Evolutionary conservation across 1,139 yeast species (phyloP).

Genomic region (Nakaseomyces bracarensis): DNA sequence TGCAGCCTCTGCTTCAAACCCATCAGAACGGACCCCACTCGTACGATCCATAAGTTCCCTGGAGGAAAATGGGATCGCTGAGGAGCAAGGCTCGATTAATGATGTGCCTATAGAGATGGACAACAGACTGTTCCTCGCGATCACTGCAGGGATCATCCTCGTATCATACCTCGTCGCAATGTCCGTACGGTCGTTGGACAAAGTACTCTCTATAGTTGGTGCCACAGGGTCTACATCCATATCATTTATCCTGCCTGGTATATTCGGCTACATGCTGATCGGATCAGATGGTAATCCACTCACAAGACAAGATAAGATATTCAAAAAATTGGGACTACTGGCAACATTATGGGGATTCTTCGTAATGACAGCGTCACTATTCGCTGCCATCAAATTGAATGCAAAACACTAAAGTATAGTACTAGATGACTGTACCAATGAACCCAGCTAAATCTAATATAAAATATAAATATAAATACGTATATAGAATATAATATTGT

Average conservation of each 20-base stretch:
- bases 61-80: slow-evolving; percentile 6
- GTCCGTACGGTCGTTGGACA: slow-evolving; percentile 69
- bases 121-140: slow-evolving; percentile 45
- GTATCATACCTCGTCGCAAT: slow-evolving; percentile 68
- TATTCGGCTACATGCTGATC: slow-evolving; percentile 54
- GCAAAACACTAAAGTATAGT: neutral
- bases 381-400: slow-evolving; percentile 8
- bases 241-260: slow-evolving; percentile 85
- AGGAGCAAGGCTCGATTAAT: slow-evolving; percentile 26
- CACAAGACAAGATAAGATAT: neutral
- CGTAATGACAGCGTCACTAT: slow-evolving; percentile 9
- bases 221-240: slow-evolving; percentile 93
- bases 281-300: slow-evolving; percentile 4
- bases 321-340: slow-evolving; percentile 3
- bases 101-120: slow-evolving; percentile 26
- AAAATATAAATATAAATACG: neutral
- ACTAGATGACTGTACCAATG: no score
- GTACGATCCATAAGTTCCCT: slow-evolving; percentile 3
- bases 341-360: slow-evolving; percentile 7
- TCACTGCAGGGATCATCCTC: slow-evolving; percentile 57
- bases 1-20: neutral
- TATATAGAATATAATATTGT: neutral
- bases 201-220: slow-evolving; percentile 85
- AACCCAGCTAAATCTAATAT: no score
- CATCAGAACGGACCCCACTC: slow-evolving; percentile 6